phyloP scores from a whole-genome alignment of 2,329 filamentous ascomycete genomes.

The Rhynchosporium graminicola region DNA sequence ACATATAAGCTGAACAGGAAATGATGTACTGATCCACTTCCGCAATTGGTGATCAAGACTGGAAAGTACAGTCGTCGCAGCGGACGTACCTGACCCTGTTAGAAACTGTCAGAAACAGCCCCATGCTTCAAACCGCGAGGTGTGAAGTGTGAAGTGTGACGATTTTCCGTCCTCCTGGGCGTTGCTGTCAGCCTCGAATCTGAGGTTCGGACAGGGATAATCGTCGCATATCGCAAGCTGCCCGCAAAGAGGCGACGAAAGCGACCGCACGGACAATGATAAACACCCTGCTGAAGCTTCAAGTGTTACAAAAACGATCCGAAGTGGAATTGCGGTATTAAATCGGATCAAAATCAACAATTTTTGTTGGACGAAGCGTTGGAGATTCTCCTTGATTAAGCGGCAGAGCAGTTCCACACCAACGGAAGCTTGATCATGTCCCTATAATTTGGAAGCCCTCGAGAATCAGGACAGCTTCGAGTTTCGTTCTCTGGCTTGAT shows the following conservation, averaged over 20 bases:
- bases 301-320: constrained; percentile 24
- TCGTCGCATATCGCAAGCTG: constrained; percentile 6
- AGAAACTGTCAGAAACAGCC: constrained; percentile 23
- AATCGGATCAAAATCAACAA: neutral
- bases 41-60: neutral
- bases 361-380: constrained; percentile 8
- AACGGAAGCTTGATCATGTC: constrained; percentile 2
- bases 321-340: constrained; percentile 13
- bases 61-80: neutral
- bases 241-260: constrained; percentile 17
- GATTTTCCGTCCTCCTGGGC: constrained; percentile 5
- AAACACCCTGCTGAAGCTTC: constrained; percentile 20
- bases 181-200: neutral
- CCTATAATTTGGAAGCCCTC: constrained; percentile 2
- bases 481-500: constrained; percentile 4
- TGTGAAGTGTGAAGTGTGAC: neutral
- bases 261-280: constrained; percentile 17
- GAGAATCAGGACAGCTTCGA: constrained; percentile 6
- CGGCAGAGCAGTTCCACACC: neutral
- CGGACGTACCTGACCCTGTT: neutral
- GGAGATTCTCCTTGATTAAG: neutral
- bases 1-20: constrained; percentile 7
- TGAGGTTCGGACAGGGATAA: neutral
- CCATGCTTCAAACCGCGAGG: constrained; percentile 15
- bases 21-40: neutral